A percentile compares a stretch with the other conserved stretches of the same genome.
phyloP scores from a whole-genome alignment of 1,284 basidiomycete species.

The Coniferiporia sulphurascens region DNA sequence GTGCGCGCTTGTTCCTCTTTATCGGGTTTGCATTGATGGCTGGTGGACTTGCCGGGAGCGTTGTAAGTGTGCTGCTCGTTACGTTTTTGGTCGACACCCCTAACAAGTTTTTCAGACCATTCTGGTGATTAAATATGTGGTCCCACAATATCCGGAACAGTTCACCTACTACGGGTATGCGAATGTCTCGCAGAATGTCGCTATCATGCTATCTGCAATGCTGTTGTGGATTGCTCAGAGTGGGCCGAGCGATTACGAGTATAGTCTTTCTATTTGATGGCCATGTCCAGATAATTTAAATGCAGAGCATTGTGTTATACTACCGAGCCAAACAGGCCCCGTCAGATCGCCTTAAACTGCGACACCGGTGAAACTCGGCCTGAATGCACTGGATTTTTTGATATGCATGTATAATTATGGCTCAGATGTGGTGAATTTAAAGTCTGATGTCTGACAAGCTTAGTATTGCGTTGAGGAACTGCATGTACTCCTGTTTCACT shows the following conservation, averaged over 20 bases:
- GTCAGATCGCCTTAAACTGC: too few relatives aligned
- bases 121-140: conserved; percentile 88
- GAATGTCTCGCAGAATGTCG: conserved; percentile 88
- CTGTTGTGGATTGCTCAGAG: conserved; percentile 86
- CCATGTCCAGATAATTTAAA: neutral
- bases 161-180: conserved; percentile 93
- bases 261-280: conserved; percentile 63
- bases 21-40: conserved; percentile 97
- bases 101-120: conserved; percentile 56
- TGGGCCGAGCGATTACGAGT: conserved; percentile 79
- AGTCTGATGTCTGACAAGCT: too few relatives aligned
- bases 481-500: too few relatives aligned
- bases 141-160: conserved; percentile 68
- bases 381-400: too few relatives aligned
- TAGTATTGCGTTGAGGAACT: too few relatives aligned
- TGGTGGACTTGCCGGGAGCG: conserved; percentile 89
- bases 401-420: too few relatives aligned
- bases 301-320: neutral
- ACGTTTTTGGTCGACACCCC: neutral
- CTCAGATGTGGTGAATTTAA: too few relatives aligned
- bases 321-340: neutral
- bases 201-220: conserved; percentile 81
- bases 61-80: conserved; percentile 52
- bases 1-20: conserved; percentile 86
- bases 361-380: too few relatives aligned